A percentile compares a stretch with the other conserved stretches of the same genome.
phyloP scores from a whole-genome alignment of 2,329 filamentous ascomycete genomes.

The Xylaria digitata region DNA sequence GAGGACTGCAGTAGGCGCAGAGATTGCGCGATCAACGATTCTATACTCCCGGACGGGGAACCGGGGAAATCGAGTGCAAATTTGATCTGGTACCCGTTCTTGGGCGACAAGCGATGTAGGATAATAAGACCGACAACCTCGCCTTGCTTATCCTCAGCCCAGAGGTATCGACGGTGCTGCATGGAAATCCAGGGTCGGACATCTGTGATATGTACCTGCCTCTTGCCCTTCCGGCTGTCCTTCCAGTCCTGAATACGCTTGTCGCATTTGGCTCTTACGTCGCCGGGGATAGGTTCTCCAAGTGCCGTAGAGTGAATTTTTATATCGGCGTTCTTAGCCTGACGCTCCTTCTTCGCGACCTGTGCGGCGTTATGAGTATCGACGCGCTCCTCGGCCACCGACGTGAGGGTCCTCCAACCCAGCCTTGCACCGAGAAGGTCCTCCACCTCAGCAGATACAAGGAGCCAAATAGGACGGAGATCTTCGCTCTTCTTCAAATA shows the following conservation, averaged over 20 bases:
- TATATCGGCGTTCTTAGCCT: conserved; percentile 69
- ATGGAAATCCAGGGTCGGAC: conserved; percentile 89
- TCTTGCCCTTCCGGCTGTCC: conserved; percentile 78
- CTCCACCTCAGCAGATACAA: conserved; percentile 83
- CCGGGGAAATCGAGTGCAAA: conserved; percentile 94
- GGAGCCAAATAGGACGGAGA: conserved; percentile 87
- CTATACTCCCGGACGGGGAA: conserved; percentile 87
- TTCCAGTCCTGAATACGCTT: conserved; percentile 83
- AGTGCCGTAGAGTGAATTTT: conserved; percentile 79
- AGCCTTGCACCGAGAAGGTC: conserved; percentile 82
- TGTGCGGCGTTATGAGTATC: conserved; percentile 74
- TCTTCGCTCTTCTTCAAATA: conserved; percentile 75
- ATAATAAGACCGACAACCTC: conserved; percentile 82
- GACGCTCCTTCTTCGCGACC: conserved; percentile 81
- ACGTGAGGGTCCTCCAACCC: conserved; percentile 89
- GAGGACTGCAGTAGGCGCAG: conserved; percentile 65
- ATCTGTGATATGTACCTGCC: conserved; percentile 89
- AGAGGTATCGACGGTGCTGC: conserved; percentile 86
- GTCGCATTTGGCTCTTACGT: conserved; percentile 76
- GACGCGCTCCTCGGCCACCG: conserved; percentile 88
- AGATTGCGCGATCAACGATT: conserved; percentile 74
- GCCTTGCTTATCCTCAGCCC: conserved; percentile 78
- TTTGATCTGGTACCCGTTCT: conserved; percentile 92
- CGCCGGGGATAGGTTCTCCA: conserved; percentile 71
- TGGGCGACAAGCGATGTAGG: conserved; percentile 81